phyloP scores from a whole-genome alignment of 495 filamentous ascomycete species.

The Talaromyces wortmannii region DNA sequence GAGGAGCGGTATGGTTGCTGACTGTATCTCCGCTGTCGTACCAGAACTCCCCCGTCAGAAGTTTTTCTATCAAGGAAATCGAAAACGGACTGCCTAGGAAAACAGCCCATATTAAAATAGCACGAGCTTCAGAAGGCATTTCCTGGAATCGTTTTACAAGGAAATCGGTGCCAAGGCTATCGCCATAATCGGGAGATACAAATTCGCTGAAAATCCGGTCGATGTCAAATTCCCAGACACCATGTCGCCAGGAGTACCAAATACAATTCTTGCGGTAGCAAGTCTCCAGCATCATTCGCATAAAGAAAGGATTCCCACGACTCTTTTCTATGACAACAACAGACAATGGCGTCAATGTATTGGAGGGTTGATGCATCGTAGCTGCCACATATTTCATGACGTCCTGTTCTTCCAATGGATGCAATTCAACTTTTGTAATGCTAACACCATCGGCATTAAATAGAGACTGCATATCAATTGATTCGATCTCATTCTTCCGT shows the following conservation, averaged over 20 bases:
- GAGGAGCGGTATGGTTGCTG: slow-evolving; percentile 2
- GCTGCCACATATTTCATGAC: slow-evolving; percentile 69
- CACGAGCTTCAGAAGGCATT: slow-evolving; percentile 59
- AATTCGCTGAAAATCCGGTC: slow-evolving; percentile 80
- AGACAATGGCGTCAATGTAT: slow-evolving; percentile 37
- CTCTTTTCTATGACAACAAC: slow-evolving; percentile 78
- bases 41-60: slow-evolving; percentile 63
- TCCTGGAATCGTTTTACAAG: slow-evolving; percentile 70
- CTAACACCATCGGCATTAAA: slow-evolving; percentile 34
- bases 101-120: slow-evolving; percentile 83
- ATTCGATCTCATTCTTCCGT: slow-evolving; percentile 30
- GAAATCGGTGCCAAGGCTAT: slow-evolving; percentile 73
- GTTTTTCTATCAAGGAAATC: slow-evolving; percentile 69
- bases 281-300: slow-evolving; percentile 83
- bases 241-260: slow-evolving; percentile 79
- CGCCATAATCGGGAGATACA: slow-evolving; percentile 64
- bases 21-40: slow-evolving; percentile 36
- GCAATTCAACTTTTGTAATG: slow-evolving; percentile 59
- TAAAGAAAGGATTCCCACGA: slow-evolving; percentile 78
- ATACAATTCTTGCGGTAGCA: slow-evolving; percentile 80
- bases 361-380: slow-evolving; percentile 52
- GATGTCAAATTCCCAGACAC: slow-evolving; percentile 75
- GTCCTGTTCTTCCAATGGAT: slow-evolving; percentile 65
- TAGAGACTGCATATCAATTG: slow-evolving; percentile 31
- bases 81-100: slow-evolving; percentile 74